phyloP scores from a whole-genome alignment of 179 eudicot species.

The Heliamphora pulchella region DNA sequence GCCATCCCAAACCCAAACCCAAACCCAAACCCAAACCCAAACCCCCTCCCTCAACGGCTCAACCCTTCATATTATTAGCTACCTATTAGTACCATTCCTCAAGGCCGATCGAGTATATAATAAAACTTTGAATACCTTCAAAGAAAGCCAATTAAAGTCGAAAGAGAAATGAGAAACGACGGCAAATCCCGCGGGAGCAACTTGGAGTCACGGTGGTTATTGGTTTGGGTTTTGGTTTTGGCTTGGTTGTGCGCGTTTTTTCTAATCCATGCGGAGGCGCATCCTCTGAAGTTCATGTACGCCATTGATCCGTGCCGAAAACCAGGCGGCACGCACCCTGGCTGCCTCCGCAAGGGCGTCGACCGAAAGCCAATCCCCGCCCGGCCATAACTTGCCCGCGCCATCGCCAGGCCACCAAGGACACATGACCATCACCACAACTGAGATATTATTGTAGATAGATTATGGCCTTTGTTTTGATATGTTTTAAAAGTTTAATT shows the following conservation, averaged over 20 bases:
- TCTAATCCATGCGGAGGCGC: neutral
- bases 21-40: too few relatives aligned
- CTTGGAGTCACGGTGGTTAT: too few relatives aligned
- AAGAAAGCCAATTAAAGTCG: too few relatives aligned
- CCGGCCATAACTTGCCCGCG: neutral
- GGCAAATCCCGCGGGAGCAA: neutral
- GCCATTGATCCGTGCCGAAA: slow-evolving; percentile 5
- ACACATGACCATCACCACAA: too few relatives aligned
- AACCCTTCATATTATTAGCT: neutral
- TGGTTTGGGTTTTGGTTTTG: neutral
- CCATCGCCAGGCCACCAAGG: slow-evolving; percentile 1
- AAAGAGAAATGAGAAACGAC: slow-evolving; percentile 8
- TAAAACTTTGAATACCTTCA: neutral
- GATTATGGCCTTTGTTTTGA: too few relatives aligned
- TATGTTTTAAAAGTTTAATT: too few relatives aligned
- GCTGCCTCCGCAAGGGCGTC: neutral
- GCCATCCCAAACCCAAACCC: neutral
- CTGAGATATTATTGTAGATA: too few relatives aligned
- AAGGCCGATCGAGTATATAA: neutral
- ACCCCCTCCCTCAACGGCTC: too few relatives aligned
- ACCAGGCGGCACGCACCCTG: neutral
- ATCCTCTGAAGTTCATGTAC: slow-evolving; percentile 1
- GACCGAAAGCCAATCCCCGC: neutral
- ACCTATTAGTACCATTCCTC: neutral
- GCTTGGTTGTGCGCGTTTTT: neutral